Evolutionary conservation across 768 basidiomycete species (phyloP).

Genomic region (Leccinum subgranulosum): DNA sequence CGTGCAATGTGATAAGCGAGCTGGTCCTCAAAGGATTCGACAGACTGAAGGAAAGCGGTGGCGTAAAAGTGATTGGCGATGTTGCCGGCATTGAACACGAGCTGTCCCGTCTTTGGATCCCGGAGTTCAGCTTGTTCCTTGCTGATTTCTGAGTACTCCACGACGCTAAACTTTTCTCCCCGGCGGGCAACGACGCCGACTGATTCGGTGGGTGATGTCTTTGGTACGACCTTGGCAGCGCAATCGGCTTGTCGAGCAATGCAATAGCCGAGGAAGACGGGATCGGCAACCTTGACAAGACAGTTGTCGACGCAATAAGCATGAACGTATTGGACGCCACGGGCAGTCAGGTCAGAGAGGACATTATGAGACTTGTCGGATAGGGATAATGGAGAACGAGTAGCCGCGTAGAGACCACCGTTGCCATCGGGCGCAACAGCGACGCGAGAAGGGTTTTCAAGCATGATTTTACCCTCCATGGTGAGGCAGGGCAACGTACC

Average conservation of each 20-base stretch:
- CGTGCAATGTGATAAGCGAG: conserved; percentile 97
- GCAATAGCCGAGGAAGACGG: conserved; percentile 94
- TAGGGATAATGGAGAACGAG: conserved; percentile 69
- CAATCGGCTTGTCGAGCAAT: conserved; percentile 86
- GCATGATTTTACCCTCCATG: conserved; percentile 89
- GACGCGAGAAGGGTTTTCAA: conserved; percentile 72
- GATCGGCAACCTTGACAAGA: conserved; percentile 95
- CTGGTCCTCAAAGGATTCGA: conserved; percentile 78
- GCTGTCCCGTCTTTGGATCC: conserved; percentile 64
- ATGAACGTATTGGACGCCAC: conserved; percentile 85
- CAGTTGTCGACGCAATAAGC: conserved; percentile 99
- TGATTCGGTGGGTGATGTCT: conserved; percentile 79
- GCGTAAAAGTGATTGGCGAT: conserved; percentile 99
- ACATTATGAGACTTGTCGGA: conserved; percentile 64
- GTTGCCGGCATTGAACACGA: conserved; percentile 92
- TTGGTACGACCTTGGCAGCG: conserved; percentile 95
- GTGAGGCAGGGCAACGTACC: conserved; percentile 95
- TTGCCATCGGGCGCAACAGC: conserved; percentile 99
- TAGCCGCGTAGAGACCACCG: conserved; percentile 94
- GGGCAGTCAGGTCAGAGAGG: conserved; percentile 73
- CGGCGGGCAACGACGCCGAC: conserved; percentile 92
- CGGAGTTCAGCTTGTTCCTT: conserved; percentile 81
- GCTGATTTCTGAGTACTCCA: conserved; percentile 97
- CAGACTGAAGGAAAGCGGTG: conserved; percentile 71
- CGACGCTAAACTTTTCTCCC: conserved; percentile 83